Evolutionary conservation across 768 basidiomycete genomes (phyloP).

Genomic region (Russula compacta): DNA sequence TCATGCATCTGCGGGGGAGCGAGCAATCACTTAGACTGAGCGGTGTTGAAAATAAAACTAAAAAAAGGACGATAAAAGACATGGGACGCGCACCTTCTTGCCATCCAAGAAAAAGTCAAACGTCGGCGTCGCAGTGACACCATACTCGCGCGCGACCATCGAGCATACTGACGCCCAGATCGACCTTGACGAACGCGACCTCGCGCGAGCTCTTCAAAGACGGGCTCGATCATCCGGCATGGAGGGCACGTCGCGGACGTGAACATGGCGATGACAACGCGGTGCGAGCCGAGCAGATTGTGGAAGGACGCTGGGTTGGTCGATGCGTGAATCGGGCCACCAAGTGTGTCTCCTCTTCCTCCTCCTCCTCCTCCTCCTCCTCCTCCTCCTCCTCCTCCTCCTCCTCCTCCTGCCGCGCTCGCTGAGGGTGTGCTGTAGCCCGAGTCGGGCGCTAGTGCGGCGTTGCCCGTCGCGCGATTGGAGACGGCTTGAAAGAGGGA

Average conservation of each 20-base stretch:
- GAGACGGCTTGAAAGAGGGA: constrained; percentile 52
- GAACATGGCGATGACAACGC: constrained; percentile 74
- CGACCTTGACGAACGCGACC: constrained; percentile 80
- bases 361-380: too few species aligned
- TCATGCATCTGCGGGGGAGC: constrained; percentile 44
- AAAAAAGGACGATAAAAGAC: too few species aligned
- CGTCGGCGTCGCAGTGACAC: constrained; percentile 74
- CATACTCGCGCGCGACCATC: constrained; percentile 51
- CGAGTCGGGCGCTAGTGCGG: constrained; percentile 19
- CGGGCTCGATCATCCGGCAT: constrained; percentile 75
- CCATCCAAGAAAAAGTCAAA: constrained; percentile 83
- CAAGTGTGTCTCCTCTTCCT: not conserved
- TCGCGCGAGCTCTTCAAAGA: constrained; percentile 69
- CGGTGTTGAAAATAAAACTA: not conserved
- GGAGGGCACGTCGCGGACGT: constrained; percentile 70
- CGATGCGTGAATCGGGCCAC: constrained; percentile 54
- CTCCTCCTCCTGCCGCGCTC: constrained; percentile 35
- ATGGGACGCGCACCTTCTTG: constrained; percentile 57
- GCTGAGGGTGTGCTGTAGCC: constrained; percentile 32
- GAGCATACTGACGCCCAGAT: constrained; percentile 56
- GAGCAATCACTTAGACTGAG: not conserved
- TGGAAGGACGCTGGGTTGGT: constrained; percentile 71
- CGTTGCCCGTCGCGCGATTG: constrained; percentile 33
- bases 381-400: too few species aligned
- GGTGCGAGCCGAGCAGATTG: constrained; percentile 52